Conservation (phyloP, 176 grass and related monocot genomes). For the Lolium rigidum region DNA sequence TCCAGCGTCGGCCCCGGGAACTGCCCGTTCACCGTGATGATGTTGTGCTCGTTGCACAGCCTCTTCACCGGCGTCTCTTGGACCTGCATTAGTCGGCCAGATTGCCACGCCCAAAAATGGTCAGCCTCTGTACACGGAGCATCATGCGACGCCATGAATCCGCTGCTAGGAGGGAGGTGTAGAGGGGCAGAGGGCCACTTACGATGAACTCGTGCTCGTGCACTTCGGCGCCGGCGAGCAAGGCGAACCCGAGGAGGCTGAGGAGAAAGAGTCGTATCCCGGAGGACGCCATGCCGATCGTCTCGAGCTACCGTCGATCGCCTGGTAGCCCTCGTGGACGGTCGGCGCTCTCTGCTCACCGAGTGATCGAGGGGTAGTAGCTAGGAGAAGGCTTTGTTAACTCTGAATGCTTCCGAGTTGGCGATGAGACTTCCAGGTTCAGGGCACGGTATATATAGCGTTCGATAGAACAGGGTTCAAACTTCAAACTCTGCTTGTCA, state of each 20-base stretch:
- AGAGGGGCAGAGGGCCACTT: constrained; percentile 15
- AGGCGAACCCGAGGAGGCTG: constrained; percentile 20
- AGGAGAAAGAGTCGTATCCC: constrained; percentile 24
- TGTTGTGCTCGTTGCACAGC: constrained; percentile 79
- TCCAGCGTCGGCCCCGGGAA: constrained; percentile 81
- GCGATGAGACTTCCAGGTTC: constrained; percentile 25
- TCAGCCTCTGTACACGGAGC: background rate
- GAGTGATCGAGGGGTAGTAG: background rate
- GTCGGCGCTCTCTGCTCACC: background rate
- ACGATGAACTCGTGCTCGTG: constrained; percentile 84
- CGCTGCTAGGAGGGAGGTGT: background rate
- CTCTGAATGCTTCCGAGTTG: constrained; percentile 25
- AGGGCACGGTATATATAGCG: constrained; percentile 27
- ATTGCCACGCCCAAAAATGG: background rate
- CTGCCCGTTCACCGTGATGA: constrained; percentile 88
- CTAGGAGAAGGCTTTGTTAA: background rate
- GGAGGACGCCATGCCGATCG: constrained; percentile 37
- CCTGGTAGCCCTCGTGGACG: background rate
- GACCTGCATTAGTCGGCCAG: constrained; percentile 33
- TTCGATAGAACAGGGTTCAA: background rate
- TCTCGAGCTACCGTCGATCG: background rate
- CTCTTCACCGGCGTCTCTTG: constrained; percentile 90
- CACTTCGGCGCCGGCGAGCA: constrained; percentile 52
- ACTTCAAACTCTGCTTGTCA: background rate
- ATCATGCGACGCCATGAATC: background rate